Evolutionary conservation across 78 protist species (phyloP), one percentile per base, ranked within the genome.

Genomic region (Blattamonas nauphoetae): DNA sequence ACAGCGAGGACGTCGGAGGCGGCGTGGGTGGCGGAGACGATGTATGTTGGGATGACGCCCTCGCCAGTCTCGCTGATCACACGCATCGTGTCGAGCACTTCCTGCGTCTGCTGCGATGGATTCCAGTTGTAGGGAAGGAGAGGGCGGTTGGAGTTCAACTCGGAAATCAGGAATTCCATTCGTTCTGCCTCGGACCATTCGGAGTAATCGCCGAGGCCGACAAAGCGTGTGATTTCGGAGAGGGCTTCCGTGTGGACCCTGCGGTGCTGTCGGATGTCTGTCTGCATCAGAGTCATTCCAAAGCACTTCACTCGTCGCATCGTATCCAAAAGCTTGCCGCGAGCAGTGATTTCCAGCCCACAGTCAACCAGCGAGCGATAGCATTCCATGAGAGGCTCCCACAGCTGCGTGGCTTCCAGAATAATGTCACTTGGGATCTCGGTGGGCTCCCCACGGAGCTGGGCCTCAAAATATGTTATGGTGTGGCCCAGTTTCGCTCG

Each of bases 1-100:
- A 93, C 95, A 6, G 89, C 90, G 4, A 93, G 88, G 71, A 93
- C 91, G 86, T 93, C 95, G 29, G 86, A 45, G 80, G 93, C 90
- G n/a, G 0, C 3, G 63, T 43, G 91, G 36, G 93, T 43, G 94
- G 92, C 92, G 6, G 92, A 88, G 78, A 93, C 90, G 78, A 90
- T 85, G 81, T 91, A 91, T 45, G 95, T 93, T 41, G 92, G 91
- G 1, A 93, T 77, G 41, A 89, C 78, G 55, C 89, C 95, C 21
- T 36, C 29, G 29, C 91, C 81, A 3, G 83, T 55, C 41, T 33
- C 45, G 29, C 91, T 89, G 0, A 88, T 89, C 45, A 83, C 80
- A 45, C 33, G 0, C 85, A 81, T 88, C 29, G 94, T 92, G 41
- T 86, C 43, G 33, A 92, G 0, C 34, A 89, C 94, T 78, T 92